phyloP scores from a whole-genome alignment of 73 alveolate genomes.

The Breviolum minutum region DNA sequence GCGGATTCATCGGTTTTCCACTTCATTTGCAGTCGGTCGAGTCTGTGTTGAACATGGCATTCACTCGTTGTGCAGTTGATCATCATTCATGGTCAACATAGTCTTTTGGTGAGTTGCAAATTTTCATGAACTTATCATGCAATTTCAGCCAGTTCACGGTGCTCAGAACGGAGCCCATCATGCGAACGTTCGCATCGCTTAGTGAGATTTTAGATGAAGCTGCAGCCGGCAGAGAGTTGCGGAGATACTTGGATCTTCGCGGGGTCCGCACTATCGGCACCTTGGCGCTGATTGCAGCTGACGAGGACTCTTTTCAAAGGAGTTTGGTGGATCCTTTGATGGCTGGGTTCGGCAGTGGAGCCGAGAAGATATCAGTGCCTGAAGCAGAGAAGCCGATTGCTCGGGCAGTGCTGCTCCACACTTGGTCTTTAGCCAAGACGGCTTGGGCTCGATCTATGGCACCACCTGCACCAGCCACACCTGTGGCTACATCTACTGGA shows the following conservation, averaged over 20 bases:
- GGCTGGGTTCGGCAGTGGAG: neutral
- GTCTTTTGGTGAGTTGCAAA: neutral
- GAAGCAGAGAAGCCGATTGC: slow-evolving; percentile 8
- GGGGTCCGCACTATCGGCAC: neutral
- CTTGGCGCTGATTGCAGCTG: neutral
- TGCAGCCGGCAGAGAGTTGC: neutral
- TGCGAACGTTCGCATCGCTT: neutral
- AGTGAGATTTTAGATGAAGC: neutral
- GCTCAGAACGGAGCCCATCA: neutral
- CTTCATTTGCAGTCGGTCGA: no score
- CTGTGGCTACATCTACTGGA: neutral
- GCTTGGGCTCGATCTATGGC: neutral
- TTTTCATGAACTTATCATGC: neutral
- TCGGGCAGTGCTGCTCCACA: neutral
- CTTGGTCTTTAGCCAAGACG: neutral
- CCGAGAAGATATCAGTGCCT: neutral
- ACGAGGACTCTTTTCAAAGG: neutral
- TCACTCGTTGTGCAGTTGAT: neutral
- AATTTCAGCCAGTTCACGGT: neutral
- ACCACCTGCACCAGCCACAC: neutral
- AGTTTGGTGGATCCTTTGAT: neutral
- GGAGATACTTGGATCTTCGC: neutral
- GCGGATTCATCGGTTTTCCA: no score
- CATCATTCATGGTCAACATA: neutral
- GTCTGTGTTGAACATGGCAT: neutral